These are phyloP conservation scores for Plasmodium inui DNA, from an alignment of 169 alveolate species.

Conservation along the genomic window DNA sequence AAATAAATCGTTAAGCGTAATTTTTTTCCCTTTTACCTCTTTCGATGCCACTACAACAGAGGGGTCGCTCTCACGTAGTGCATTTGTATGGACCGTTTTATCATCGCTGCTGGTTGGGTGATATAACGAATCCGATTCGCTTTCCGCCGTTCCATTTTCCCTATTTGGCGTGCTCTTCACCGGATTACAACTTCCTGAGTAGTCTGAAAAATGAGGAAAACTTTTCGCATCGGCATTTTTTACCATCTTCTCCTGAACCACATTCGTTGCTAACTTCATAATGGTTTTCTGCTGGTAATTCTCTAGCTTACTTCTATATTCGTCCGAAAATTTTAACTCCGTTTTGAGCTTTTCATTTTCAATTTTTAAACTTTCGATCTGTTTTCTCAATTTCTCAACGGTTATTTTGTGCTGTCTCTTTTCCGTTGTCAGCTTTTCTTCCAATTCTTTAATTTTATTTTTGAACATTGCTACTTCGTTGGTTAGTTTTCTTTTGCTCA, in stretches of 20 bases:
- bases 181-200: slow-evolving; percentile 26
- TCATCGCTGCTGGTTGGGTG: neutral
- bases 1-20: slow-evolving; percentile 38
- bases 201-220: neutral
- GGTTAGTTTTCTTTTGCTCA: slow-evolving; percentile 66
- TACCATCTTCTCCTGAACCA: slow-evolving; percentile 10
- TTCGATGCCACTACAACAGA: neutral
- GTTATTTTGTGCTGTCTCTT: slow-evolving; percentile 57
- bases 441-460: slow-evolving; percentile 72
- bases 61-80: neutral
- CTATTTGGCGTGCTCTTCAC: slow-evolving; percentile 17
- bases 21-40: slow-evolving; percentile 25
- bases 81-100: neutral
- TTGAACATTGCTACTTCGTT: slow-evolving; percentile 74
- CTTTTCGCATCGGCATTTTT: neutral
- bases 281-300: slow-evolving; percentile 72
- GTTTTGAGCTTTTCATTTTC: slow-evolving; percentile 67
- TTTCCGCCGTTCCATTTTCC: slow-evolving; percentile 3
- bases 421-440: slow-evolving; percentile 41
- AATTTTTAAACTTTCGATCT: slow-evolving; percentile 28
- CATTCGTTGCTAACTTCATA: slow-evolving; percentile 51
- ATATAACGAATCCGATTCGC: slow-evolving; percentile 29
- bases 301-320: slow-evolving; percentile 67
- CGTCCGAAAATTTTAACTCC: slow-evolving; percentile 76
- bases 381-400: slow-evolving; percentile 55